Base-by-base conservation (phyloP, 306 rosid species). In the Chamaecrista fasciculata region DNA sequence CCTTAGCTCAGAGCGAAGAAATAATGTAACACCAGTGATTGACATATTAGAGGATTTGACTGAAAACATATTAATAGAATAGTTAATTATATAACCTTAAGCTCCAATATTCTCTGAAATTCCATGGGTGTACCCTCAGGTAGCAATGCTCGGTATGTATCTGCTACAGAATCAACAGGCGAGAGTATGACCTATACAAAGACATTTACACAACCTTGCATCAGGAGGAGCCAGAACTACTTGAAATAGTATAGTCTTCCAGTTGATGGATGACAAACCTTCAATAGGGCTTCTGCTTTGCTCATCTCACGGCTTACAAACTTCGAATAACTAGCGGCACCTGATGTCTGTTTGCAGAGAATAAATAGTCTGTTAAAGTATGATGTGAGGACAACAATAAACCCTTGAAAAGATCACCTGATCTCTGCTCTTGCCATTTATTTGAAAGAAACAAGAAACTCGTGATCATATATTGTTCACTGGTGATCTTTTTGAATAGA, bases 101-200 rank as follows among this genome's bases (percentile, higher is more conserved):
- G 99, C 88, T 94, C 99, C 69, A 94, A 70, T 79, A 94, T 91
- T 60, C 97, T 84, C 79, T 94, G 99, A 84, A 94, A 94, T 67
- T 94, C 99, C 97, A 94, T 94, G 8, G 95, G 95, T 21, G 99
- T 94, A 76, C 99, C 99, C 84, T 94, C 99, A 15, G 97, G 99
- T 68, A 94, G 90, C 80, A 94, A 76, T 16, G 99, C 99, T 36
- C 97, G 90, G 71, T 91, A 94, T 28, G 99, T 94, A 79, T 88
- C 96, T 1, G 96, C 99, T 46, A 94, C 99, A 64, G 99, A 94
- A 78, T 94, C 99, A 65, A 87, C 79, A 4, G 99, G 99, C 52
- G 99, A 94, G 48, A 91, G 83, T 82, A 94, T 94, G 78, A 94
- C 99, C 99, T 94, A 81, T 33, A 72, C 48, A 59, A 55, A 20